Evolutionary conservation across 164 flowering plant species (phyloP).

Genomic region (Kingdonia uniflora): DNA sequence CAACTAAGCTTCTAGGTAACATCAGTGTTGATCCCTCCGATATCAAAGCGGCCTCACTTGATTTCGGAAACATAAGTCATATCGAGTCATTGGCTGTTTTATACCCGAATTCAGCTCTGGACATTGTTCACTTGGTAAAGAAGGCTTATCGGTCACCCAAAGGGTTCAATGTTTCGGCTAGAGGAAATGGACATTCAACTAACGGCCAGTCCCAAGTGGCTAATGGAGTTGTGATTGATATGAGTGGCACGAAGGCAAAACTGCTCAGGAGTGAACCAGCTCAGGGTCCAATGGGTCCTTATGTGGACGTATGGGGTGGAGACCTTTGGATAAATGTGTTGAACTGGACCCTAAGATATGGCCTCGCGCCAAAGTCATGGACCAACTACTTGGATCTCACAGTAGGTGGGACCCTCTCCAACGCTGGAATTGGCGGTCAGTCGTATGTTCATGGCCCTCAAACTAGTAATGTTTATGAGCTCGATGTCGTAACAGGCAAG

Average conservation of each 20-base stretch:
- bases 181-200: conserved; percentile 91
- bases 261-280: conserved; percentile 1
- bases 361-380: conserved; percentile 81
- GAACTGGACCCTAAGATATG: conserved; percentile 21
- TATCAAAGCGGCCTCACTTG: too few relatives aligned
- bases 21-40: too few relatives aligned
- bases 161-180: conserved; percentile 43
- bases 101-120: too few relatives aligned
- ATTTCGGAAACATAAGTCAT: too few relatives aligned
- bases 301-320: conserved; percentile 65
- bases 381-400: conserved; percentile 78
- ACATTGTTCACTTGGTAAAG: too few relatives aligned
- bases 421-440: conserved; percentile 93
- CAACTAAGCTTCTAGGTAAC: too few relatives aligned
- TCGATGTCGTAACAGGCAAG: conserved; percentile 81
- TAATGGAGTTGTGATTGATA: conserved; percentile 64
- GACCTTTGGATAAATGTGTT: conserved; percentile 79
- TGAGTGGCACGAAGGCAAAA: conserved; percentile 30
- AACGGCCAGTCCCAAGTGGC: conserved; percentile 86
- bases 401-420: conserved; percentile 86
- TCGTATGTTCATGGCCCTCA: conserved; percentile 80
- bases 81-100: too few relatives aligned
- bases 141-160: too few relatives aligned
- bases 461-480: conserved; percentile 61
- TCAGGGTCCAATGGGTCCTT: conserved; percentile 7